Evolutionary conservation across 2,329 filamentous ascomycete genomes (phyloP), one percentile per base, ranked within the genome.

Genomic region (Trichoderma lentiforme): DNA sequence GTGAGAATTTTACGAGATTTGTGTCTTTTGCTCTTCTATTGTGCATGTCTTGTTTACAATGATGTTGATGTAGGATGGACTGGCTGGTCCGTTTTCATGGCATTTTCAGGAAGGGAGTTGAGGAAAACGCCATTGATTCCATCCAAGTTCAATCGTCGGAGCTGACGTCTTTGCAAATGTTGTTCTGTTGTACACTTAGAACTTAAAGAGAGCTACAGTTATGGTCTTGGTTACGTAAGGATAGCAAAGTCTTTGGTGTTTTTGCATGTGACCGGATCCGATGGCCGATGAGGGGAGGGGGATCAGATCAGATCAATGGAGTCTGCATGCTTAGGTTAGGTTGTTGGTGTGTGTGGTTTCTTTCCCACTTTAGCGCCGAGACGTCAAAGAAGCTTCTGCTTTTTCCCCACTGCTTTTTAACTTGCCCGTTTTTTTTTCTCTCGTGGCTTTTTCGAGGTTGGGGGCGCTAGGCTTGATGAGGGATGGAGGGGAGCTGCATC

Each of bases 221-320:
- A 14, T 9, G 32, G 47, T 11, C 43, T 28, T 39, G 51, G 64
- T 58, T 67, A 67, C 64, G 64, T 67, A 67, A 67, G 32, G 24
- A 43, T 43, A n/a, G 51, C 26, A 11, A 15, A 21, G 21, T 39
- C 21, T 32, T 18, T 15, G n/a, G 51, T 58, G 64, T 43, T 67
- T 67, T 58, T 67, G 51, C 64, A 58, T 67, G 64, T 67, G 64
- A 67, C 62, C 18, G 53, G 64, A 67, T 67, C 64, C 57, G 24
- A 67, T 57, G 51, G 18, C 51, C 64, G 64, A 57, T 67, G 64
- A 36, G 34, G 15, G n/a, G 64, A 21, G n/a, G 61, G 62, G 51
- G 47, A 51, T 51, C 43, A 51, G n/a, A 67, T 67, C 51, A 67
- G 64, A 67, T 67, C 64, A 67, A 67, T 58, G 64, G 64, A 67